Evolutionary conservation across 1,139 yeast genomes (phyloP).

Genomic region (Hansenula sp.): DNA sequence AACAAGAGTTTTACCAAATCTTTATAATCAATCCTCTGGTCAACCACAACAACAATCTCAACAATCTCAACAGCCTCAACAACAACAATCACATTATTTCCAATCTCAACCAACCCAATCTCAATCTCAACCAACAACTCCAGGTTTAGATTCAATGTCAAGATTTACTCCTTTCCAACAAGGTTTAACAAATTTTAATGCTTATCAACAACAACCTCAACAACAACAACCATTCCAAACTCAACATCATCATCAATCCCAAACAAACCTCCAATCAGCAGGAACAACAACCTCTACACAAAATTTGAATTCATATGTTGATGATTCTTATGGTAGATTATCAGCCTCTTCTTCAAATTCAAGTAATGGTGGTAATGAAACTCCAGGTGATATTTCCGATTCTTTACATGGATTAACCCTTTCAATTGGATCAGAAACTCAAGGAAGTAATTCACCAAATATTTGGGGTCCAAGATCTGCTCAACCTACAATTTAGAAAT

Average conservation of each 20-base stretch:
- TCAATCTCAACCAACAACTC: slow-evolving; percentile 28
- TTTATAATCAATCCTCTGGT: slow-evolving; percentile 11
- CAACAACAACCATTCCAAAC: slow-evolving; percentile 3
- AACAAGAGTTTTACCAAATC: slow-evolving; percentile 16
- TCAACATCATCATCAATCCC: slow-evolving; percentile 1
- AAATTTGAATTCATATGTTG: no score
- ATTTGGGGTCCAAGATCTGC: slow-evolving; percentile 23
- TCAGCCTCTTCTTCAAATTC: slow-evolving; percentile 5
- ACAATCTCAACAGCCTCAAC: slow-evolving; percentile 3
- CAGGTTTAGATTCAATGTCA: slow-evolving; percentile 23
- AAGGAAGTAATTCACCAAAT: slow-evolving; percentile 4
- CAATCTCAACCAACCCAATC: slow-evolving; percentile 4
- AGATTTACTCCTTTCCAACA: slow-evolving; percentile 17
- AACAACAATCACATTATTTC: slow-evolving; percentile 4
- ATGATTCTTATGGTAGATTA: slow-evolving; percentile 5
- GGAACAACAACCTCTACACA: no score
- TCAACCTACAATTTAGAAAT: slow-evolving; percentile 10
- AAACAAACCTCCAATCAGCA: not conserved
- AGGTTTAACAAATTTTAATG: slow-evolving; percentile 1
- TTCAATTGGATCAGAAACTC: slow-evolving; percentile 13
- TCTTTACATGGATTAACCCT: slow-evolving; percentile 19
- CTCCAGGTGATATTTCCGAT: slow-evolving; percentile 8
- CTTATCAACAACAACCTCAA: slow-evolving; percentile 15
- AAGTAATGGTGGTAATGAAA: slow-evolving; percentile 15
- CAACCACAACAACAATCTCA: slow-evolving; percentile 13